Evolutionary conservation across 805 yeast genomes (phyloP), one percentile per base, ranked within the genome.

Genomic region (Wickerhamomyces strasburgensis): DNA sequence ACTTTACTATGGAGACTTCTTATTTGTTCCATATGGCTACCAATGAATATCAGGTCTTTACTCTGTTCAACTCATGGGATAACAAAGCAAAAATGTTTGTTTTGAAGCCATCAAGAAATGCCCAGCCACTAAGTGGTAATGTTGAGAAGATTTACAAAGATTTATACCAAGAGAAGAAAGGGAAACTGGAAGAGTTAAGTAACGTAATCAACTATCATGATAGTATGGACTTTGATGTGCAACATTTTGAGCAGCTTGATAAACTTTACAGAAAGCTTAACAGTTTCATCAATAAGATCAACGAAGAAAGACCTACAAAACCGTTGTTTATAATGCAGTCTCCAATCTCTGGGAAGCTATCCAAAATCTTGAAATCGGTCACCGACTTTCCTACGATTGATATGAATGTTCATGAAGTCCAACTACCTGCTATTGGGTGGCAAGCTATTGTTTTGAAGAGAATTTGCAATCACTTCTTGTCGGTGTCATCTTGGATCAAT

Each of bases 351-450:
- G 49, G 60, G 1, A 72, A 72, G 43, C 49, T 87, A 3, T 41
- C 66, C 32, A 68, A 64, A 36, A 48, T 68, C 5, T 54, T 84
- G 27, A 67, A 65, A 19, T 60, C 76, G 1, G 49, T 79, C 4
- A 41, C 62, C 6, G 78, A 73, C 15, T 69, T 81, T 47, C 94
- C 95, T 4, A 66, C 76, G 1, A 62, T 88, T 26, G 70, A 70
- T 39, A 72, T 84, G 73, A 65, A 70, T 14, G 66, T 75, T 15
- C 69, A 75, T 31, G 84, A 80, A 46, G 52, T 76, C 14, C 62
- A 75, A 1, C 58, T 84, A 21, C 88, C 90, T 9, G 80, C 89
- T 5, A 62, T 89, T 35, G 82, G 88, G 4, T 88, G 96, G 96
- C 93, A 86, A 55, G 57, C 74, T 2, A 64, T 76, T 11, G 68